Percentiles rank a stretch among this genome's conserved stretches.
Evolutionary conservation across 2,329 filamentous ascomycete genomes (phyloP).

Genomic region (Phoma sp.): DNA sequence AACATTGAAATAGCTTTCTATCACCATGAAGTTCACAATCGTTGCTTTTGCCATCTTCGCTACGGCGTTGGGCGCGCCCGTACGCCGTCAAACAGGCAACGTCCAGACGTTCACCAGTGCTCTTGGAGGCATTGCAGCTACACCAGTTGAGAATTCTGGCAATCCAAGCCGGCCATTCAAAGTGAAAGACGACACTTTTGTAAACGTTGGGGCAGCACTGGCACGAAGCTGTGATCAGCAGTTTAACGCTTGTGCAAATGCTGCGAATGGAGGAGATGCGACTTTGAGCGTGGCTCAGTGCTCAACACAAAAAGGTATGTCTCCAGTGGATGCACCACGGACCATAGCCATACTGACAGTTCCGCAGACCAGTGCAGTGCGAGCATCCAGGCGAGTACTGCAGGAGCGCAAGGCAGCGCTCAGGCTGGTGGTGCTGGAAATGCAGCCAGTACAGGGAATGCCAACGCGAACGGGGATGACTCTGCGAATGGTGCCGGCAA

Average conservation of each 20-base stretch:
- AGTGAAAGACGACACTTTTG: constrained; percentile 54
- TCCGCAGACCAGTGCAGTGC: constrained; percentile 25
- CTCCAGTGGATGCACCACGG: too few relatives aligned
- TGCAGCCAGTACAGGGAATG: neutral
- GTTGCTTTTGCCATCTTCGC: constrained; percentile 6
- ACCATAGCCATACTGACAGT: neutral
- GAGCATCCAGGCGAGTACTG: constrained; percentile 8
- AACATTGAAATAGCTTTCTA: neutral
- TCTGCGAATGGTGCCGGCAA: neutral
- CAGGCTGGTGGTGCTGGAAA: neutral
- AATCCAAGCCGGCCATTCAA: constrained; percentile 53
- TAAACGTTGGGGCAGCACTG: constrained; percentile 61
- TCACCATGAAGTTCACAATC: constrained; percentile 4
- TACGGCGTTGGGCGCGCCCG: neutral
- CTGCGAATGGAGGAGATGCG: constrained; percentile 59
- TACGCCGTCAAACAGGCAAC: constrained; percentile 23
- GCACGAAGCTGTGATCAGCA: constrained; percentile 69
- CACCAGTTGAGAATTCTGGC: constrained; percentile 58
- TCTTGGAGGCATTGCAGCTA: constrained; percentile 61
- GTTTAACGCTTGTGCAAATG: constrained; percentile 65
- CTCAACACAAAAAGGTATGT: constrained; percentile 58
- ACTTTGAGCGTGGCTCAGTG: constrained; percentile 60
- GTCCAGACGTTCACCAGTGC: constrained; percentile 52
- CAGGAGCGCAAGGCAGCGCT: neutral
- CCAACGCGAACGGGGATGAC: neutral